Evolutionary conservation across 2,329 filamentous ascomycete genomes (phyloP), one percentile per base, ranked within the genome.

Genomic region (Bipolaris zeicola): DNA sequence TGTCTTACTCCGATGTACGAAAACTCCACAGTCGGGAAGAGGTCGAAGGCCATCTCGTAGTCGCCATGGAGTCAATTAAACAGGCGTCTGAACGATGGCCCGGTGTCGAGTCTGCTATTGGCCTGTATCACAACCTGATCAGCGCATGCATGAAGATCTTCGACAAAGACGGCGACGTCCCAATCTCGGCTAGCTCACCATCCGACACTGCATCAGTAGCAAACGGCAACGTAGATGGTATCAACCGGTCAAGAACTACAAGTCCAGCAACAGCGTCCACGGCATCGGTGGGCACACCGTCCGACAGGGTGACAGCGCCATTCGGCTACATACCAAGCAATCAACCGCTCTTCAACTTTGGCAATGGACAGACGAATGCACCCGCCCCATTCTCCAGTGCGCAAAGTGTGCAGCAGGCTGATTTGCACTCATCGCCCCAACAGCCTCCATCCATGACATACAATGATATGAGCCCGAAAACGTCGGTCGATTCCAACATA

Each of bases 21-120:
- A 84, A 85, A 51, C 81, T 85, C 16, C 89, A 96, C 71, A 75
- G 83, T 3, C 86, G 88, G 18, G 87, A 92, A 42, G 89, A 95
- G 61, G 89, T 96, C 0, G 87, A 94, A 68, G 81, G 85, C 24
- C 84, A 95, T 63, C 83, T 96, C 41, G 83, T 88, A 45, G 84
- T 87, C 18, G 90, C 91, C 0, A 80, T 97, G 56, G 89, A 93
- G 50, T 89, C 90, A 4, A 89, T 98, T 58, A 84, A 88, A 55
- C 85, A 89, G 54, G 93, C 91, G 55, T 89, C 90, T 0, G 90
- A 94, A 69, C 85, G 93, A 58, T 98, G 95, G 95, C 95, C 95
- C 0, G 95, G 94, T 10, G 92, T 94, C 1, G 85, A 88, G 37
- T 90, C 92, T 14, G 92, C 93, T 3, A 87, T 91, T 8, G 87